Evolutionary conservation across 2,329 filamentous ascomycete genomes (phyloP).

Genomic region (Fusarium chlamydosporum): DNA sequence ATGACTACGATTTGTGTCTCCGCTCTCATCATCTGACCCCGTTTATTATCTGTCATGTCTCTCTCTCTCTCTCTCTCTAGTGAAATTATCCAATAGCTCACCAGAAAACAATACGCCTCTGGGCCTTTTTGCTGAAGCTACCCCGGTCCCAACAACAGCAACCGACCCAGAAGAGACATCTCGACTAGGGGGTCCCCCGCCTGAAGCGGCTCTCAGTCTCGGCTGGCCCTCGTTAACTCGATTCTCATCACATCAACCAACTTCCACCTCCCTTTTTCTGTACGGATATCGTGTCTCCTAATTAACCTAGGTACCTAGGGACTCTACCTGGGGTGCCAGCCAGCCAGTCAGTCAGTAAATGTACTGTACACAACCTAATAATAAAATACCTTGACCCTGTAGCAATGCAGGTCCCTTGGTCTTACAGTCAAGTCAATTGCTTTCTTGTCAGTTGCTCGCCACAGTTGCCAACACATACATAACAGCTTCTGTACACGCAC

Average conservation of each 20-base stretch:
- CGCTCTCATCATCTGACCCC: conserved; percentile 28
- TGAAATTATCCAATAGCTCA: conserved; percentile 29
- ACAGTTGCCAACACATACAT: conserved; percentile 31
- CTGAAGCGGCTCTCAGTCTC: conserved; percentile 34
- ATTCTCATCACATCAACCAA: conserved; percentile 33
- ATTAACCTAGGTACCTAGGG: conserved; percentile 1
- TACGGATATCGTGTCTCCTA: conserved; percentile 30
- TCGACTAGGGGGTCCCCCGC: conserved; percentile 40
- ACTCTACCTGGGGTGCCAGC: no score
- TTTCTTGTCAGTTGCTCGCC: conserved; percentile 21
- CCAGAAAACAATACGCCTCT: conserved; percentile 26
- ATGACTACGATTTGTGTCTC: conserved; percentile 3
- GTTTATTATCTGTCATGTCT: conserved; percentile 23
- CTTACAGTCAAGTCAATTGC: conserved; percentile 16
- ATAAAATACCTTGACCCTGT: conserved; percentile 2
- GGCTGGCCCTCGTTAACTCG: conserved; percentile 23
- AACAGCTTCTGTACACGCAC: conserved; percentile 21
- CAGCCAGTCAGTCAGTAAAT: no score
- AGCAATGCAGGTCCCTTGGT: conserved; percentile 19
- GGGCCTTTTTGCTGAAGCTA: conserved; percentile 16
- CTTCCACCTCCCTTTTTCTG: conserved; percentile 46
- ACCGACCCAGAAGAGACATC: conserved; percentile 37
- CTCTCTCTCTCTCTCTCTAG: conserved; percentile 18
- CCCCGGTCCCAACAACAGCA: conserved; percentile 38
- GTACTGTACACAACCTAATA: background rate